These are phyloP conservation scores for Oehlia diaphana DNA, from an alignment of 192 early-diverging fungal species.

Conservation along the genomic window DNA sequence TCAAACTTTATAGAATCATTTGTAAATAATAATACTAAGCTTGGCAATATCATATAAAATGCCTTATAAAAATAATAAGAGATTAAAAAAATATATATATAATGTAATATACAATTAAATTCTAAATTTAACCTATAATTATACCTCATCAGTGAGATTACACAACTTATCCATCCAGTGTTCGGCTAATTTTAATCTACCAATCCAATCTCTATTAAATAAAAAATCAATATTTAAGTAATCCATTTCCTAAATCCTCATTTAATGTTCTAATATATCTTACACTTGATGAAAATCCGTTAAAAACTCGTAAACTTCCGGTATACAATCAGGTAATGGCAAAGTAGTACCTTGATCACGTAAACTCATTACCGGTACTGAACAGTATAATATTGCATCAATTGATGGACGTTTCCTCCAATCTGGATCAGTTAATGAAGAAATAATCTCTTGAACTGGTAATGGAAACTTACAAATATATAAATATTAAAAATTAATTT, in stretches of 20 bases:
- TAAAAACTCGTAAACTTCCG: constrained; percentile 60
- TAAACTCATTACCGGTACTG: constrained; percentile 46
- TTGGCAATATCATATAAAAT: constrained; percentile 56
- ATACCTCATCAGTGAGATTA: constrained; percentile 27
- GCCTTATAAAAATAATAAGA: constrained; percentile 42
- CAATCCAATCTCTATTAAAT: constrained; percentile 23
- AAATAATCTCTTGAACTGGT: constrained; percentile 45
- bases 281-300: constrained; percentile 53
- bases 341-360: constrained; percentile 42
- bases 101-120: neutral
- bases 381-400: constrained; percentile 48
- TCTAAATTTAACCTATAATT: neutral
- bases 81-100: too few species aligned
- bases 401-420: constrained; percentile 53
- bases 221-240: neutral
- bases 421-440: constrained; percentile 39
- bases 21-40: constrained; percentile 51
- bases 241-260: neutral
- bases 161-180: constrained; percentile 27
- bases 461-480: constrained; percentile 43
- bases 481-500: neutral
- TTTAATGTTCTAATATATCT: constrained; percentile 4
- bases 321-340: constrained; percentile 47
- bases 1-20: constrained; percentile 45
- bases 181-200: constrained; percentile 21